Evolutionary conservation across 2,329 filamentous ascomycete species (phyloP), one percentile per base, ranked within the genome.

Genomic region (Xylaria sp.): DNA sequence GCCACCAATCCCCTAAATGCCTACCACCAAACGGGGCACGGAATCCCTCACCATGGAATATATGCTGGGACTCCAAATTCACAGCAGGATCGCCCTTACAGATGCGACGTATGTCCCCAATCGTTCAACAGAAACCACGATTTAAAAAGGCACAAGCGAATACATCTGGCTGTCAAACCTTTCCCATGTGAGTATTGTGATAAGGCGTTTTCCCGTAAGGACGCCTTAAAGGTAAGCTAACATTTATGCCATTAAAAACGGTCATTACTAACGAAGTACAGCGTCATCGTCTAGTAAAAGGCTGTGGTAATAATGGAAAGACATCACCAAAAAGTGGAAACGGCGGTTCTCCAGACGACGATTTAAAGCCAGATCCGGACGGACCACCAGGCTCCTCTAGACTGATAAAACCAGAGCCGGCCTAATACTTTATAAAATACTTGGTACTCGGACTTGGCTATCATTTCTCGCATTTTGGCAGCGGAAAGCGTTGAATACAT

Each of bases 61-160:
- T 92, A 93, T 68, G 79, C 81, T 23, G 82, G 83, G 10, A 87
- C 87, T 66, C 85, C 86, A 18, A 74, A 76, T 23, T 74, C 79
- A 7, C 82, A 83, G 33, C 91, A 92, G 66, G 95, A 98, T 74
- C 89, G 95, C 5, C 96, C 96, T 0, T 98, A 97, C 85, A 94
- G 94, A 81, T 99, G 96, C 79, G 94, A 98, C 75, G 88, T 92
- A 78, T 99, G 96, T 77, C 89, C 92, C 0, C 94, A 97, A 79
- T 94, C 93, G 46, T 99, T 99, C 83, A 98, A 97, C 80, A 87
- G 96, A 4, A 98, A 98, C 73, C 96, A 98, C 78, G 96, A 98
- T 78, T 81, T 98, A 75, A 99, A 99, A 82, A 88, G 96, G 61
- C 96, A 99, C 80, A 97, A 97, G 85, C 86, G 94, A 59, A 98